Percentiles rank a stretch among this genome's conserved stretches.
phyloP scores from a whole-genome alignment of 2,329 filamentous ascomycete species.

The Ilyonectria mors-panacis region DNA sequence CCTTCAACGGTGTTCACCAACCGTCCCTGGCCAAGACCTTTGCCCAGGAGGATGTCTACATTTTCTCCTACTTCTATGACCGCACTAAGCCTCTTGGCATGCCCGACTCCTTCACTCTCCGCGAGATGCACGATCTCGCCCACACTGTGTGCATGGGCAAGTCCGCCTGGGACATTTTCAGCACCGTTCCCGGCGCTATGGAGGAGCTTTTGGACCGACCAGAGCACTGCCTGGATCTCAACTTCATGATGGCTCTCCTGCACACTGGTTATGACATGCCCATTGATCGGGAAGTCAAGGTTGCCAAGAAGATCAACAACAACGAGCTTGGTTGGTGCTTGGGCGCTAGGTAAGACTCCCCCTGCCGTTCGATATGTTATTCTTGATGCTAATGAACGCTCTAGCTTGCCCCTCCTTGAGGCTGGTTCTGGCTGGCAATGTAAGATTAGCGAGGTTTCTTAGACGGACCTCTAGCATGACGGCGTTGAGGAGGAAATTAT shows the following conservation, averaged over 20 bases:
- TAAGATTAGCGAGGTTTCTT: slow-evolving; percentile 83
- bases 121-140: slow-evolving; percentile 89
- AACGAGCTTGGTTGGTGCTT: slow-evolving; percentile 99
- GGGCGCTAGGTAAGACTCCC: slow-evolving; percentile 85
- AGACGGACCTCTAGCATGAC: slow-evolving; percentile 48
- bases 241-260: slow-evolving; percentile 93
- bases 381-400: slow-evolving; percentile 32
- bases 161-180: slow-evolving; percentile 84
- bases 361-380: slow-evolving; percentile 5
- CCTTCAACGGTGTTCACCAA: slow-evolving; percentile 98
- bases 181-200: slow-evolving; percentile 81
- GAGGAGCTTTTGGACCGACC: slow-evolving; percentile 85
- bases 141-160: slow-evolving; percentile 87
- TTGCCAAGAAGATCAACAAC: slow-evolving; percentile 98
- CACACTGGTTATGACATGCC: slow-evolving; percentile 99
- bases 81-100: slow-evolving; percentile 94
- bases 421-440: slow-evolving; percentile 91
- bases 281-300: slow-evolving; percentile 94
- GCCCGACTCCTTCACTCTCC: slow-evolving; percentile 96
- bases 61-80: slow-evolving; percentile 99
- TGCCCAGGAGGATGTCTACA: slow-evolving; percentile 89
- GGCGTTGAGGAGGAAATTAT: slow-evolving; percentile 45
- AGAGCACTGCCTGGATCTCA: slow-evolving; percentile 94
- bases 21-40: slow-evolving; percentile 95
- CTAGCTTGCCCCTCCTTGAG: slow-evolving; percentile 85